Evolutionary conservation across 768 basidiomycete genomes (phyloP), one percentile per base, ranked within the genome.

Genomic region (Kwoniella sp.): DNA sequence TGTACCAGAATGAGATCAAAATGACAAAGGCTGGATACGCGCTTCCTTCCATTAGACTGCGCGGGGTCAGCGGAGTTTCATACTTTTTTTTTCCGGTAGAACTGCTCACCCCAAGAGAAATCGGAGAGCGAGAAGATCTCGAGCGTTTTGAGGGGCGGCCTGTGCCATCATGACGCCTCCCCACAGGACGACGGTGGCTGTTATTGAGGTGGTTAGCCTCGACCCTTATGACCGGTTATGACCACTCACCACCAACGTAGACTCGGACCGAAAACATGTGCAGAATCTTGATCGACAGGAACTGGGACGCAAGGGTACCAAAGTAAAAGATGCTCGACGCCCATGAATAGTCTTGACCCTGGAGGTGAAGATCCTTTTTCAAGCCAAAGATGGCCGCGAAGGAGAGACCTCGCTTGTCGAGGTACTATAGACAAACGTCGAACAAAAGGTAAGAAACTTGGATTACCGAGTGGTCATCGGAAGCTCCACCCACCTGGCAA

Each of bases 1-100:
- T 53, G 41, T 64, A 74, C 52, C 56, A 74, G 34, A 63, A 63
- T 7, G 62, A 63, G 22, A 56, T 63, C 28, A 63, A 30, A 23
- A 63, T 38, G 41, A 63, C 62, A 29, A 63, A 63, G 9, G 62
- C 62, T 20, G 62, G 62, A 25, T 55, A 55, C 20, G 55, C 62
- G 22, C 52, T 50, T 22, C 62, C 62, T 29, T 63, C 62, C 48
- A 56, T 56, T 17, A 60, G 50, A 52, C 59, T 55, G 30, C 9
- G 54, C 17, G 3, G 41, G 15, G 12, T 30, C 30, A 55, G 55
- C 55, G 2, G 37, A 23, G 4, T 17, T 23, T 55, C 28, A 28
- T 1, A 0, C 55, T 31, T 17, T 20, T 55, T 4, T 34, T 37
- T 22, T 12, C n/a, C 17, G 29, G 13, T 7, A 17, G 17, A 11